A percentile compares a stretch with the other conserved stretches of the same genome.
These are phyloP conservation scores for Termitomyces sp. DNA, from an alignment of 768 basidiomycete species.

Conservation along the genomic window DNA sequence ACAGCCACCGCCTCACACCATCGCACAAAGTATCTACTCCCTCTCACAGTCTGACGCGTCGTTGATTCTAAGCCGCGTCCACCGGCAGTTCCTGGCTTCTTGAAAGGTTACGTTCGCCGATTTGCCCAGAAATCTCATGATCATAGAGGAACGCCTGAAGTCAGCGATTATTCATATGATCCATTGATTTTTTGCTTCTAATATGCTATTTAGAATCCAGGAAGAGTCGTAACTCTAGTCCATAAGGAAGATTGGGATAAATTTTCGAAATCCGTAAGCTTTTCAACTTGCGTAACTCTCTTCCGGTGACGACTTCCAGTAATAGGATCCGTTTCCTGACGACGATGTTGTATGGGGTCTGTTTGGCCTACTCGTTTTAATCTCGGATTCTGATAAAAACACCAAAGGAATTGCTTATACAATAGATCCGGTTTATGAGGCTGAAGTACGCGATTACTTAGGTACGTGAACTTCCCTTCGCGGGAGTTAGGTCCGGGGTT, in stretches of 20 bases:
- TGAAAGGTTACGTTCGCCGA: slow-evolving; percentile 87
- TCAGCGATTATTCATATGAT: slow-evolving; percentile 22
- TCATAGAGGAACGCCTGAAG: slow-evolving; percentile 88
- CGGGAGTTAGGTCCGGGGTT: neutral
- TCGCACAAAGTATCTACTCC: slow-evolving; percentile 51
- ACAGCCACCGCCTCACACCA: slow-evolving; percentile 81
- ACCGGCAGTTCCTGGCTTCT: slow-evolving; percentile 65
- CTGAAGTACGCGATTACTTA: slow-evolving; percentile 80
- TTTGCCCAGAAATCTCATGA: slow-evolving; percentile 93
- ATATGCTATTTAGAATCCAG: slow-evolving; percentile 55
- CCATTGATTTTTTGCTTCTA: neutral
- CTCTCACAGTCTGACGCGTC: neutral
- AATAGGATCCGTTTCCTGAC: slow-evolving; percentile 63
- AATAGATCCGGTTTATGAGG: slow-evolving; percentile 73
- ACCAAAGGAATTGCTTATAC: slow-evolving; percentile 75
- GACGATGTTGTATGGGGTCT: slow-evolving; percentile 85
- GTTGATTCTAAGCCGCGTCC: neutral
- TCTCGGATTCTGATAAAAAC: neutral
- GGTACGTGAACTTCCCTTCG: slow-evolving; percentile 41
- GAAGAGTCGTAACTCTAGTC: slow-evolving; percentile 86
- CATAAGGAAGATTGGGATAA: slow-evolving; percentile 86
- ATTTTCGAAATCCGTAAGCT: slow-evolving; percentile 62
- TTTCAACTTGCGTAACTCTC: neutral
- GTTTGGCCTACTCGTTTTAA: slow-evolving; percentile 7
- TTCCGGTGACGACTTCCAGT: neutral